phyloP scores from a whole-genome alignment of 2,329 filamentous ascomycete genomes.

The Alternaria sp. region DNA sequence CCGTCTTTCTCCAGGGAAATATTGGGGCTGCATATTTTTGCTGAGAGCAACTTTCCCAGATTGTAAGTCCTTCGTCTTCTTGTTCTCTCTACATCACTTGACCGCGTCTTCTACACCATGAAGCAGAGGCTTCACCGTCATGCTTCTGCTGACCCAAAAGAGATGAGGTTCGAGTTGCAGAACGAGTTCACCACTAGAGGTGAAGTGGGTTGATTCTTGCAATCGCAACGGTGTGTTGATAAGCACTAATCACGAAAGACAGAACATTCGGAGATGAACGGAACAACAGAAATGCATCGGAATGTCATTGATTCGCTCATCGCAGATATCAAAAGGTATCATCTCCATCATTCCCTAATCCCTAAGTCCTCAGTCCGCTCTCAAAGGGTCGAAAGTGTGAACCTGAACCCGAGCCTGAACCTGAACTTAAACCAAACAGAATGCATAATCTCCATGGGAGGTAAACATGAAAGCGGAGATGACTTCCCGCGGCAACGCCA shows the following conservation, averaged over 20 bases:
- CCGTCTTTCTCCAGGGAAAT: background rate
- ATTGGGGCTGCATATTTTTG: accelerated
- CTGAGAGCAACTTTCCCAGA: too few relatives aligned
- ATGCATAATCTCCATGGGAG: conserved; percentile 4
- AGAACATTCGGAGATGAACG: background rate
- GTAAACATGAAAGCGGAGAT: conserved; percentile 7
- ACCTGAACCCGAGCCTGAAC: background rate
- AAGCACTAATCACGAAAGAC: background rate
- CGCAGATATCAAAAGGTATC: conserved; percentile 2
- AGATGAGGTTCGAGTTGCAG: too few relatives aligned
- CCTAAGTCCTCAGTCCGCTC: background rate
- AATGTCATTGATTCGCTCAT: background rate
- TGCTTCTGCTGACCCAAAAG: too few relatives aligned
- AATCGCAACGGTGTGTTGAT: background rate
- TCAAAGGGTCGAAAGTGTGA: background rate
- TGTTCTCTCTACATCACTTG: too few relatives aligned
- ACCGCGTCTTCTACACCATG: too few relatives aligned
- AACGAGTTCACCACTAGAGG: too few relatives aligned
- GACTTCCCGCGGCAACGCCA: background rate
- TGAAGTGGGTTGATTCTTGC: too few relatives aligned
- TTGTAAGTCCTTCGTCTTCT: too few relatives aligned
- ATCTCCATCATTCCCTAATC: conserved; percentile 1
- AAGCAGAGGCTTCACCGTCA: too few relatives aligned
- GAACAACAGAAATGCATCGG: background rate
- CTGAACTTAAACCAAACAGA: background rate